Evolutionary conservation across 1,284 basidiomycete species (phyloP).

Genomic region (Ustilago bromivora): DNA sequence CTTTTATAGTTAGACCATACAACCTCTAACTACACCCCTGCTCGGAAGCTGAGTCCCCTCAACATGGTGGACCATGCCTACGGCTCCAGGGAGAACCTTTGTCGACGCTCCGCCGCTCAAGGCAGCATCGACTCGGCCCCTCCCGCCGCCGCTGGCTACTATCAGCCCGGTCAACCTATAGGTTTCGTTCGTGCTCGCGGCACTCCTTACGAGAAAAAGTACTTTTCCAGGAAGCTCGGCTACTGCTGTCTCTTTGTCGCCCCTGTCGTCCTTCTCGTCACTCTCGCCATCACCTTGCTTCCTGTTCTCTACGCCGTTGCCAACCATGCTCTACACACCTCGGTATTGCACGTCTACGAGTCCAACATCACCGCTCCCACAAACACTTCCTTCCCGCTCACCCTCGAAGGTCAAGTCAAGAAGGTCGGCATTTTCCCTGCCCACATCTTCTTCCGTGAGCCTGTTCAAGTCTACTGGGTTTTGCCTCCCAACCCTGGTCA

Average conservation of each 20-base stretch:
- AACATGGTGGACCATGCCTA: slow-evolving; percentile 53
- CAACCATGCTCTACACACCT: slow-evolving; percentile 67
- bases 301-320: slow-evolving; percentile 69
- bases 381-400: slow-evolving; percentile 68
- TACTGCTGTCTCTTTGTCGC: slow-evolving; percentile 63
- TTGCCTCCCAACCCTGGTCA: slow-evolving; percentile 55
- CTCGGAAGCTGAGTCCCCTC: slow-evolving; percentile 43
- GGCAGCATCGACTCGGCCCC: slow-evolving; percentile 38
- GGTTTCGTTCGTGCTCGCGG: slow-evolving; percentile 64
- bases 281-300: slow-evolving; percentile 63
- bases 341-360: slow-evolving; percentile 64
- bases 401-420: slow-evolving; percentile 68
- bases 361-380: slow-evolving; percentile 68
- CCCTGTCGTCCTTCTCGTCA: slow-evolving; percentile 57
- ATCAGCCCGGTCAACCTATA: slow-evolving; percentile 61
- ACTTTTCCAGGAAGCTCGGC: slow-evolving; percentile 62
- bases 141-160: slow-evolving; percentile 41
- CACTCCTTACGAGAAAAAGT: slow-evolving; percentile 68
- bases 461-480: slow-evolving; percentile 69
- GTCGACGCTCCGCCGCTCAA: slow-evolving; percentile 45
- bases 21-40: slow-evolving; percentile 1
- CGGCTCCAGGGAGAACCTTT: slow-evolving; percentile 53
- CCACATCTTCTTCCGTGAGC: slow-evolving; percentile 68
- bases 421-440: slow-evolving; percentile 71
- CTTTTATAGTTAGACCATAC: neutral